Evolutionary conservation across 805 yeast species (phyloP).

Genomic region (Monosporozyma aerobia): DNA sequence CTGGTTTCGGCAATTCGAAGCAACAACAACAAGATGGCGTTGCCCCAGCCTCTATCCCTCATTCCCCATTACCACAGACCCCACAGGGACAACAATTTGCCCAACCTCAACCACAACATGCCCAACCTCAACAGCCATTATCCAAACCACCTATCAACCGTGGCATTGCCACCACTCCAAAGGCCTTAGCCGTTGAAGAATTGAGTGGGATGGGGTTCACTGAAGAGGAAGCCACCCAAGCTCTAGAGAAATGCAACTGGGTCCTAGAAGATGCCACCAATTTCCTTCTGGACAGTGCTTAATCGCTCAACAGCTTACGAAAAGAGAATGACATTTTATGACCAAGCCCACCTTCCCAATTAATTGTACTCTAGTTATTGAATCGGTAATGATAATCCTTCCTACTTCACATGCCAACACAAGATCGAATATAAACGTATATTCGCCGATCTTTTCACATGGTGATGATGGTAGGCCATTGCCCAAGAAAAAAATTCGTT

Average conservation of each 20-base stretch:
- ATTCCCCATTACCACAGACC: not conserved
- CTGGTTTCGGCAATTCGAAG: conserved; percentile 62
- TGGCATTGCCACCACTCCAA: conserved; percentile 37
- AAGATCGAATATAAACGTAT: not conserved
- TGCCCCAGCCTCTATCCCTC: conserved; percentile 3
- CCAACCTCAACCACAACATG: conserved; percentile 7
- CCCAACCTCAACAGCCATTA: conserved; percentile 1
- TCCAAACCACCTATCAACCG: conserved; percentile 16
- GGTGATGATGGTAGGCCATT: not conserved
- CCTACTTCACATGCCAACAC: not conserved
- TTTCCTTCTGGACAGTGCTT: conserved; percentile 65
- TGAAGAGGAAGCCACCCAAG: conserved; percentile 52
- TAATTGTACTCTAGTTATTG: not conserved
- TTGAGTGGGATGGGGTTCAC: conserved; percentile 86
- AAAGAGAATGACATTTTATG: not conserved
- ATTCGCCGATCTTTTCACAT: not conserved
- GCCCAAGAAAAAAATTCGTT: not conserved
- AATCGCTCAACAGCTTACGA: conserved; percentile 31
- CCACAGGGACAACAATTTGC: conserved; percentile 6
- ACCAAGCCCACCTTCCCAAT: not conserved
- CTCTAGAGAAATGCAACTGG: conserved; percentile 63
- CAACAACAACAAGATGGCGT: conserved; percentile 8
- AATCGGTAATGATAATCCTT: not conserved
- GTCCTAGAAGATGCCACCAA: conserved; percentile 83
- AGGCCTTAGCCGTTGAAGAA: conserved; percentile 59